Evolutionary conservation across 2,329 filamentous ascomycete species (phyloP).

Genomic region (Arthrobotrys conoides): DNA sequence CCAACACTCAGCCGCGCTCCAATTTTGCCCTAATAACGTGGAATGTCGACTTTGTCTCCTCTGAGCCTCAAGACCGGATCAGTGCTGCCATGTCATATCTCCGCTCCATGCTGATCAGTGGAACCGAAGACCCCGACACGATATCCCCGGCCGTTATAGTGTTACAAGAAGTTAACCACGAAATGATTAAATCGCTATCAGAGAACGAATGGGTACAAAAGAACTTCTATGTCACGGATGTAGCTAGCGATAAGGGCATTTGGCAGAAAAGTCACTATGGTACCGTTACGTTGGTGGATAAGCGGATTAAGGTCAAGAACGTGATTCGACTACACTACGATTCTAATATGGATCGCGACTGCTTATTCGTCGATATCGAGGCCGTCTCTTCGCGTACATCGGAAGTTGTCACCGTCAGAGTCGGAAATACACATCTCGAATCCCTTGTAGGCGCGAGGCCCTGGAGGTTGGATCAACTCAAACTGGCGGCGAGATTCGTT

Average conservation of each 20-base stretch:
- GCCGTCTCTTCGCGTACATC: slow-evolving; percentile 37
- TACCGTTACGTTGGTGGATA: slow-evolving; percentile 71
- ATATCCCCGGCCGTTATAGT: slow-evolving; percentile 53
- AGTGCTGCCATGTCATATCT: slow-evolving; percentile 52
- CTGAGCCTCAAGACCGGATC: slow-evolving; percentile 51
- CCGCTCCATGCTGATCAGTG: slow-evolving; percentile 50
- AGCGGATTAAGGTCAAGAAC: slow-evolving; percentile 67
- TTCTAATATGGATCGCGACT: slow-evolving; percentile 68
- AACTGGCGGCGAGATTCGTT: slow-evolving; percentile 67
- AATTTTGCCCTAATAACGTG: slow-evolving; percentile 57
- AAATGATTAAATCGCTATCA: slow-evolving; percentile 65
- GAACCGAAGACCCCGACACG: slow-evolving; percentile 35
- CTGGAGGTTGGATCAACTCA: slow-evolving; percentile 70
- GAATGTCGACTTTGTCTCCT: slow-evolving; percentile 53
- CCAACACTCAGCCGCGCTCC: slow-evolving; percentile 27
- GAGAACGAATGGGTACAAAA: slow-evolving; percentile 69
- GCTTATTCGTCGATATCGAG: slow-evolving; percentile 71
- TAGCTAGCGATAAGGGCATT: slow-evolving; percentile 65
- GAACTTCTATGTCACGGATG: slow-evolving; percentile 70
- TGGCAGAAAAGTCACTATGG: slow-evolving; percentile 71
- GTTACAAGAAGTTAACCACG: slow-evolving; percentile 46
- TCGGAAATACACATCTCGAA: slow-evolving; percentile 74
- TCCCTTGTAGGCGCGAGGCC: slow-evolving; percentile 71
- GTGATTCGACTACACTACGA: slow-evolving; percentile 72
- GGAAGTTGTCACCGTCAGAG: slow-evolving; percentile 66